Conservation (phyloP, 169 alveolate species). For the Babesia sp. region DNA sequence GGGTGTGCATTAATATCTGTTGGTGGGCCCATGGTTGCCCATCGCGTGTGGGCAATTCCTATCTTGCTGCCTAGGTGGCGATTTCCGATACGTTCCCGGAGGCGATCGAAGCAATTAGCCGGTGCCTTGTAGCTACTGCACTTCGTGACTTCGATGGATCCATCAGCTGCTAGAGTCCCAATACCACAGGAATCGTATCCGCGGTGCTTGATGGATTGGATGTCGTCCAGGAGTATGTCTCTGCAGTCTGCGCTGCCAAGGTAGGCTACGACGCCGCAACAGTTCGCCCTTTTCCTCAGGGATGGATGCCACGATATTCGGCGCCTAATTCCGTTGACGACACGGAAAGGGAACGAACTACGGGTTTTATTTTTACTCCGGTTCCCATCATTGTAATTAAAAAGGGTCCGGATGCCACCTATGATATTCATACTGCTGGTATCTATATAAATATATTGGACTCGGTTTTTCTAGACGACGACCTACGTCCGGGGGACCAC, state of each 20-base stretch:
- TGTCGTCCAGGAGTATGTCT: conserved; percentile 83
- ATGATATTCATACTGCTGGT: neutral
- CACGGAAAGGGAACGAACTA: neutral
- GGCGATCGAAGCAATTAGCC: conserved; percentile 83
- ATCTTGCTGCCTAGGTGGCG: conserved; percentile 81
- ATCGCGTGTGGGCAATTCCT: conserved; percentile 98
- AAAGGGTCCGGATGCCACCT: conserved; percentile 1
- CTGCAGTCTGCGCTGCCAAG: conserved; percentile 84
- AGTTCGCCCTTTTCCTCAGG: conserved; percentile 18
- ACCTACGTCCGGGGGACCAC: no score
- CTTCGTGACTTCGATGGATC: conserved; percentile 82
- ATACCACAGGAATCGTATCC: conserved; percentile 97
- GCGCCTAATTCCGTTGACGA: neutral
- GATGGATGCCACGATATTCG: neutral
- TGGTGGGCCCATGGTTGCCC: conserved; percentile 98
- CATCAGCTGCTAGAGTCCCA: conserved; percentile 80
- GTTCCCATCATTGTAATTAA: neutral
- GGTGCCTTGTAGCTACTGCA: conserved; percentile 70
- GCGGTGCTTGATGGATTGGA: conserved; percentile 86
- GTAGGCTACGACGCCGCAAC: conserved; percentile 90
- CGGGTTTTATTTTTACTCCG: neutral
- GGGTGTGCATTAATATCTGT: conserved; percentile 98
- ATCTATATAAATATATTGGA: no score
- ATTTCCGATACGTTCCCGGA: conserved; percentile 70
- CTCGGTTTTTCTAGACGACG: no score